Conservation (phyloP, 352 stramenopile species). For the Phytophthora capsici region DNA sequence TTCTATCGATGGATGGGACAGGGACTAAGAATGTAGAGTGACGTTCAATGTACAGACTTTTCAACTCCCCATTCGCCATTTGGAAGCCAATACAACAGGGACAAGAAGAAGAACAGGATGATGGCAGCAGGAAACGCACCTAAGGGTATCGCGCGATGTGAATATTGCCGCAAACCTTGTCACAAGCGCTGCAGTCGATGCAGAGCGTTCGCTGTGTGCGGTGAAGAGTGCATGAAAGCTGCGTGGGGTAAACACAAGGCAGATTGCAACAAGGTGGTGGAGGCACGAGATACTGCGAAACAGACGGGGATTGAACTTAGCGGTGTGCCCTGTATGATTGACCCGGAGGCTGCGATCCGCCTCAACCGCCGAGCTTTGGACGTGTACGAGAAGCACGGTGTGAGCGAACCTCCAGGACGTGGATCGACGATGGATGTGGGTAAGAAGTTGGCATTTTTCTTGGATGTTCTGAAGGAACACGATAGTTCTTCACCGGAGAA, state of each 20-base stretch:
- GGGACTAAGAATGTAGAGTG: slow-evolving; percentile 16
- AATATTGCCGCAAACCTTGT: slow-evolving; percentile 32
- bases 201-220: slow-evolving; percentile 35
- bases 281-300: slow-evolving; percentile 15
- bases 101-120: too few relatives aligned
- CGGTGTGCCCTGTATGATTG: slow-evolving; percentile 5
- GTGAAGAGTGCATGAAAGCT: slow-evolving; percentile 25
- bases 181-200: slow-evolving; percentile 38
- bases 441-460: slow-evolving; percentile 36
- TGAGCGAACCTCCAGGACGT: slow-evolving; percentile 19
- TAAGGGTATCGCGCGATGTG: slow-evolving; percentile 15
- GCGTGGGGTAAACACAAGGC: slow-evolving; percentile 37
- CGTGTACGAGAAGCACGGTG: slow-evolving; percentile 26
- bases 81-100: not conserved
- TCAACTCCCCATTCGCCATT: slow-evolving; percentile 25
- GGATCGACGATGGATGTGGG: slow-evolving; percentile 23
- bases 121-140: not conserved
- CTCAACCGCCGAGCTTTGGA: slow-evolving; percentile 17
- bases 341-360: not conserved
- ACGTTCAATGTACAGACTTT: slow-evolving; percentile 19
- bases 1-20: slow-evolving; percentile 8
- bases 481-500: slow-evolving; percentile 30
- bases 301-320: not conserved
- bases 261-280: slow-evolving; percentile 34
- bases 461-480: slow-evolving; percentile 34